Evolutionary conservation across 495 filamentous ascomycete species (phyloP), one percentile per base, ranked within the genome.

Genomic region (Penicillium canescens): DNA sequence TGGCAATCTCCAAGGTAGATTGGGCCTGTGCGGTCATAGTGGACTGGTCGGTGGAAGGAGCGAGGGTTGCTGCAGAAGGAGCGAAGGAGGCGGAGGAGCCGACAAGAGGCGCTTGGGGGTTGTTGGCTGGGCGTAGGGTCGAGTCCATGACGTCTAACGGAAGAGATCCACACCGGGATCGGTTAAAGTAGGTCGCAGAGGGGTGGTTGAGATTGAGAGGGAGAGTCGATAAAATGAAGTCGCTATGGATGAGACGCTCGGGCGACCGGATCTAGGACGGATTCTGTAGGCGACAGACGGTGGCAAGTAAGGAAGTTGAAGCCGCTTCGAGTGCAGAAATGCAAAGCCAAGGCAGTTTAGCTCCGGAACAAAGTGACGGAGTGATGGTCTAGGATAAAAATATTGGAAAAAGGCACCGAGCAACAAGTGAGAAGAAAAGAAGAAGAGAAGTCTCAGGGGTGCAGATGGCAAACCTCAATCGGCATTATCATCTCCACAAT

Each of bases 101-200:
- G 36, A 42, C 23, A 42, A 52, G 16, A 34, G 61, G 51, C 51
- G 47, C 20, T 34, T 62, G 55, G 34, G 57, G 21, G 35, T 57
- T 39, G 55, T 52, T 56, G 40, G 50, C 16, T 48, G 63, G 45
- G 55, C 46, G 57, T 14, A 56, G 37, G 14, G 52, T 60, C 23
- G 60, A 47, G 40, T 66, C 57, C 63, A 66, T 66, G 35, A 48
- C 38, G 50, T 53, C 43, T 23, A 33, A 37, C 24, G 13, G 26
- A 14, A 31, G 18, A 43, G 21, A 24, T 28, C 47, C 50, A 33
- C 37, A 20, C 24, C 24, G 38, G 6, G 20, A 39, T 48, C 14
- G n/a, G n/a, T 9, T 24, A 24, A 21, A 46, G 20, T 14, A n/a
- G n/a, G 33, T 36, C 40, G 31, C 14, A 11, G n/a, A 13, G 18